Base-by-base conservation (phyloP, 169 alveolate genomes). In the Fabrea salina region DNA sequence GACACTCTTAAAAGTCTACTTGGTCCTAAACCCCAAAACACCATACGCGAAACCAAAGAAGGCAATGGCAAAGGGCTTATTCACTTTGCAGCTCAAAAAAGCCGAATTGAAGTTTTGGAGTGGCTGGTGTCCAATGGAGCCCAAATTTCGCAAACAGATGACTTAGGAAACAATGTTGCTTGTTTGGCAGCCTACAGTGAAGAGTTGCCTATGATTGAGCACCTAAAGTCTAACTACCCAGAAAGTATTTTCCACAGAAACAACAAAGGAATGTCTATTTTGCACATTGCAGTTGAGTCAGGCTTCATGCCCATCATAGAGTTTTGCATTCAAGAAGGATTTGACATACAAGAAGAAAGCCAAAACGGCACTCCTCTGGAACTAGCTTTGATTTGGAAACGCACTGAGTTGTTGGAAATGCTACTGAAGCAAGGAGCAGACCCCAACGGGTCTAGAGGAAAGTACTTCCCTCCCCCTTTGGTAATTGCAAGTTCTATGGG, bases 261-360 rank as follows among this genome's bases (percentile, higher is more conserved):
- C 61, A n/a, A 16, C n/a, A 43, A 40, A 43, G 30, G 64, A 41
- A 3, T 68, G 3, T n/a, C 27, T 1, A n/a, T 44, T 2, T 13
- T 68, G 7, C 78, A 68, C 39, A 68, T 68, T 8, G 78, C 78
- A 43, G 78, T 64, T 8, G 78, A 68, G 35, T 11, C 64, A 16
- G 27, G 66, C 44, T 25, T 43, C 27, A 11, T 68, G 11, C 64
- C 40, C 3, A 43, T 68, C 44, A n/a, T 68, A 41, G 41, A 68
- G 4, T n/a, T n/a, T 13, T 37, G 40, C 13, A 37, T 37, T 40
- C 37, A n/a, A 8, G n/a, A 7, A 41, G 66, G 67, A 1, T 43
- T 44, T 8, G 35, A 68, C 27, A 30, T 68, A 8, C 25, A 68
- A 16, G 11, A 13, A 27, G 78, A 43, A 43, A 68, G 78, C 39